Conservation (phyloP, 371 early-diverging fungal genomes). For the Rhizopus delemar region DNA sequence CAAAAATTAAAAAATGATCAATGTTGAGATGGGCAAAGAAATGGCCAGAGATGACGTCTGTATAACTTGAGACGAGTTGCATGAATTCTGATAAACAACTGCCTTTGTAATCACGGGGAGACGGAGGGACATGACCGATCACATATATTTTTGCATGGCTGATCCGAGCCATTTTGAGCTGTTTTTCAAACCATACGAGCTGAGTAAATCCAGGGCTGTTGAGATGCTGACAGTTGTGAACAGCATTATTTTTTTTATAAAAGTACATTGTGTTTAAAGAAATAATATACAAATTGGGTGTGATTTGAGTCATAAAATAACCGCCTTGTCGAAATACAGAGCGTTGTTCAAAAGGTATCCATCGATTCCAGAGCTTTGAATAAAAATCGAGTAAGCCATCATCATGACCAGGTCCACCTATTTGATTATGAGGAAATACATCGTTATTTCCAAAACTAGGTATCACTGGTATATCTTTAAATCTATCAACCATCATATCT, state of each 20-base stretch:
- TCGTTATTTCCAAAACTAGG: constrained; percentile 85
- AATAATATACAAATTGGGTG: constrained; percentile 51
- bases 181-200: constrained; percentile 69
- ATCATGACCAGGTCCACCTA: constrained; percentile 25
- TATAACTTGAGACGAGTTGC: constrained; percentile 55
- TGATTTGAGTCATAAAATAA: constrained; percentile 64
- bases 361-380: constrained; percentile 55
- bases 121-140: constrained; percentile 80
- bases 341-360: constrained; percentile 63
- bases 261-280: constrained; percentile 77
- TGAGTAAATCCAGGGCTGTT: constrained; percentile 68
- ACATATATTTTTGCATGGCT: constrained; percentile 50
- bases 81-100: constrained; percentile 66
- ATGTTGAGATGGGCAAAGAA: constrained; percentile 83
- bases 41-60: constrained; percentile 71
- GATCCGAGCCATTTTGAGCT: constrained; percentile 49
- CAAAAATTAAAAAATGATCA: constrained; percentile 72
- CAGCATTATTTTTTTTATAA: constrained; percentile 66
- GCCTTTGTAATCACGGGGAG: constrained; percentile 60
- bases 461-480: constrained; percentile 53
- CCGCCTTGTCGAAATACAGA: constrained; percentile 66
- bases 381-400: constrained; percentile 39
- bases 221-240: constrained; percentile 59
- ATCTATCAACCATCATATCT: constrained; percentile 36
- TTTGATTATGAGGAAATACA: constrained; percentile 71